These are phyloP conservation scores for Hura crepitans DNA, from an alignment of 441 rosid species.

Conservation along the genomic window DNA sequence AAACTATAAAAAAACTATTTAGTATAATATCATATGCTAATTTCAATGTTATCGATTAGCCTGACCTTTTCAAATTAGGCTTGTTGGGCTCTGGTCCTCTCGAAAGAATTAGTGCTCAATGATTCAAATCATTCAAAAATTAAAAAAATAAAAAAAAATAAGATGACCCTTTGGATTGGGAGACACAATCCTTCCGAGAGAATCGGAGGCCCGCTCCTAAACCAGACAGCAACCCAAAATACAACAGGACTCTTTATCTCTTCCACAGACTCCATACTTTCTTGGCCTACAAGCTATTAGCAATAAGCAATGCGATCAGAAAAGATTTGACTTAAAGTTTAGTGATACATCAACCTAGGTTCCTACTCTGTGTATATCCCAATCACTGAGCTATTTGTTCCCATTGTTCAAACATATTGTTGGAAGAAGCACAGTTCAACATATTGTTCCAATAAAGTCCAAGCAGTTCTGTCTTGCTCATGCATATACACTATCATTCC, in stretches of 20 bases:
- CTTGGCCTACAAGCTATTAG: slow-evolving; percentile 66
- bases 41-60: slow-evolving; percentile 79
- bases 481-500: too few relatives aligned
- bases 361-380: not conserved
- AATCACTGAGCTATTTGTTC: not conserved
- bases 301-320: slow-evolving; percentile 10
- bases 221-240: slow-evolving; percentile 75
- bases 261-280: slow-evolving; percentile 53
- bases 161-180: too few relatives aligned
- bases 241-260: slow-evolving; percentile 57
- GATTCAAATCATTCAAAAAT: too few relatives aligned
- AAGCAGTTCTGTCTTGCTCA: not conserved
- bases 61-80: slow-evolving; percentile 76
- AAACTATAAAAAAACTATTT: slow-evolving; percentile 13
- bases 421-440: not conserved
- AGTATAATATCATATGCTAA: slow-evolving; percentile 36
- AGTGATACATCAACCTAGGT: not conserved
- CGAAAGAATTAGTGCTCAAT: too few relatives aligned
- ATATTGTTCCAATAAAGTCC: not conserved
- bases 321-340: not conserved
- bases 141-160: too few relatives aligned
- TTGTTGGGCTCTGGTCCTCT: too few relatives aligned
- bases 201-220: too few relatives aligned
- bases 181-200: too few relatives aligned
- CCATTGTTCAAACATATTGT: not conserved